phyloP scores from a whole-genome alignment of 306 rosid species.

The Quercus variabilis region DNA sequence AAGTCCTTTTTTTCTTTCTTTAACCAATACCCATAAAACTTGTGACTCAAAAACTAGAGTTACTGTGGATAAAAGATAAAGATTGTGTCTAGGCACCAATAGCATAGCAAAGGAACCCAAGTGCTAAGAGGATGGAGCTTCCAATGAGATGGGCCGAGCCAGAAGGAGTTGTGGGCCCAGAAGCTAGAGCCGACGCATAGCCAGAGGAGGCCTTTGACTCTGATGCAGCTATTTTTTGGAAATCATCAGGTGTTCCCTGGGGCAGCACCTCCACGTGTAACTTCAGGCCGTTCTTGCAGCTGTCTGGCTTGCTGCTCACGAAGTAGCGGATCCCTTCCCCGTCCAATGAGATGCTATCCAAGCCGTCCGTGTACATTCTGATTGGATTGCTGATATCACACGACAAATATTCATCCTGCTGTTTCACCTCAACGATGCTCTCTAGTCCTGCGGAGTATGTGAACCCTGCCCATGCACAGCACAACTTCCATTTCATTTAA shows the following conservation, averaged over 20 bases:
- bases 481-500: no score
- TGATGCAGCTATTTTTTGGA: neutral
- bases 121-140: slow-evolving; percentile 3
- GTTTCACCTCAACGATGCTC: slow-evolving; percentile 44
- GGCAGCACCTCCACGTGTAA: slow-evolving; percentile 52
- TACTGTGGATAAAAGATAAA: no score
- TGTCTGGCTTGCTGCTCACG: slow-evolving; percentile 46
- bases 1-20: no score
- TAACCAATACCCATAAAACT: no score
- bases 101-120: slow-evolving; percentile 11
- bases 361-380: slow-evolving; percentile 62
- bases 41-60: no score
- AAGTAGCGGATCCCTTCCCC: slow-evolving; percentile 70
- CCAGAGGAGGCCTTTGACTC: neutral
- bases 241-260: neutral
- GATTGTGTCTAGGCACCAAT: neutral
- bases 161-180: slow-evolving; percentile 52
- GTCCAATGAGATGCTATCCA: slow-evolving; percentile 56
- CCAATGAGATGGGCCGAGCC: slow-evolving; percentile 23
- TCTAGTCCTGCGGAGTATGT: slow-evolving; percentile 64
- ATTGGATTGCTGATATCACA: slow-evolving; percentile 63
- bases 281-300: slow-evolving; percentile 71
- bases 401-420: slow-evolving; percentile 66
- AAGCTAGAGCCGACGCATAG: slow-evolving; percentile 22
- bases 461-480: slow-evolving; percentile 50